Conservation (phyloP, 306 rosid species). For the Quercus berberidifolia region DNA sequence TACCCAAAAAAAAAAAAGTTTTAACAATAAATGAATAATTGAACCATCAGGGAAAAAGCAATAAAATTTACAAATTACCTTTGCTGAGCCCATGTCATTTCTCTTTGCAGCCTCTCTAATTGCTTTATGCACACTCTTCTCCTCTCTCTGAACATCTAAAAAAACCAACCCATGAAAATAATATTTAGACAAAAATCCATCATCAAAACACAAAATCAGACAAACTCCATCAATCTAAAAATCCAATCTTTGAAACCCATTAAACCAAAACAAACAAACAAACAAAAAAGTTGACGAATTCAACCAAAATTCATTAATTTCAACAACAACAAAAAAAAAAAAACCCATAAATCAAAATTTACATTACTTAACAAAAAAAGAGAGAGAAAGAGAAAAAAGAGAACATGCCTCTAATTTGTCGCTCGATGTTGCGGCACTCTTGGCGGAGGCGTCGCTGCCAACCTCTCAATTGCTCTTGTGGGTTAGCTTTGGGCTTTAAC, state of each 20-base stretch:
- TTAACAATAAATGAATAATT: background rate
- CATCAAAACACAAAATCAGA: background rate
- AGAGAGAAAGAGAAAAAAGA: slow-evolving; percentile 4
- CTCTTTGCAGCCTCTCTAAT: slow-evolving; percentile 94
- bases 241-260: background rate
- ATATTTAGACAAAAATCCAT: background rate
- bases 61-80: slow-evolving; percentile 40
- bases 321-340: background rate
- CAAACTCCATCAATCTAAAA: background rate
- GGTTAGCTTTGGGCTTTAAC: slow-evolving; percentile 67
- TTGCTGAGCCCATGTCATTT: slow-evolving; percentile 94
- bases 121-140: slow-evolving; percentile 83
- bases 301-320: background rate
- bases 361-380: background rate
- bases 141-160: slow-evolving; percentile 85
- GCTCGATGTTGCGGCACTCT: slow-evolving; percentile 86
- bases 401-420: slow-evolving; percentile 76
- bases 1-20: background rate
- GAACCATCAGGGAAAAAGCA: background rate
- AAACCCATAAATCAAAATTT: slow-evolving; percentile 3
- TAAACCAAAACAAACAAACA: background rate
- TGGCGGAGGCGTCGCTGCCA: slow-evolving; percentile 95
- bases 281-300: background rate
- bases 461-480: slow-evolving; percentile 67
- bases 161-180: slow-evolving; percentile 8